Evolutionary conservation across 2,329 filamentous ascomycete species (phyloP), one percentile per base, ranked within the genome.

Genomic region (Dryadomyces sulphureus): DNA sequence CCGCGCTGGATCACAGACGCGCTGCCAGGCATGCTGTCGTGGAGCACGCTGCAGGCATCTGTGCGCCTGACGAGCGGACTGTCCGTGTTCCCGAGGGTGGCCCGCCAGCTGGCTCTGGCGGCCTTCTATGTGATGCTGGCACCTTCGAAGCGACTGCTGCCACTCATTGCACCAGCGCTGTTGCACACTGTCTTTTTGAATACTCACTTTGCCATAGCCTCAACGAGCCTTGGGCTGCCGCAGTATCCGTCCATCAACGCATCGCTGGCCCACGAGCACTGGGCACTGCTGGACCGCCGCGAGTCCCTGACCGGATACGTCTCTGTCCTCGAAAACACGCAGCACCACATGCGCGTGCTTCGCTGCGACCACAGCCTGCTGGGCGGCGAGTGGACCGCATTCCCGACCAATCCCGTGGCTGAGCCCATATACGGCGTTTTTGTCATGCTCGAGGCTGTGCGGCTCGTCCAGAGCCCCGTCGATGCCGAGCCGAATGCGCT

Each of bases 351-450:
- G 62, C 76, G 88, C 2, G 77, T 89, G 16, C 76, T 98, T 71
- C 78, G 92, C 49, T 95, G 88, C 60, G 92, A 96, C 56, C 92
- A 98, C 61, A 94, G 88, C 56, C 70, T 98, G 27, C 72, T 98
- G 1, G 92, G 92, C 36, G 92, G 92, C 32, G 84, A 95, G 62
- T 98, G 90, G 90, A 73, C 81, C 12, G 69, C 69, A 36, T 66
- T 64, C 53, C 62, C 56, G 62, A 80, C 59, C 49, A 69, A 64
- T 43, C 65, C 58, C 50, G 72, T 87, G 17, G 75, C 77, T 11
- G 92, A 98, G 62, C 87, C 90, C 0, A 86, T 98, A 47, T 98
- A 96, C 59, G 82, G 86, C 9, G 83, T 96, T n/a, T 98, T 98
- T 60, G 81, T 86, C 22, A 93, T 94, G 73, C 75, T 98, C 1